Percentiles rank a stretch among this genome's conserved stretches.
Conservation (phyloP, 371 early-diverging fungal genomes). For the Rhizopus stolonifer region DNA sequence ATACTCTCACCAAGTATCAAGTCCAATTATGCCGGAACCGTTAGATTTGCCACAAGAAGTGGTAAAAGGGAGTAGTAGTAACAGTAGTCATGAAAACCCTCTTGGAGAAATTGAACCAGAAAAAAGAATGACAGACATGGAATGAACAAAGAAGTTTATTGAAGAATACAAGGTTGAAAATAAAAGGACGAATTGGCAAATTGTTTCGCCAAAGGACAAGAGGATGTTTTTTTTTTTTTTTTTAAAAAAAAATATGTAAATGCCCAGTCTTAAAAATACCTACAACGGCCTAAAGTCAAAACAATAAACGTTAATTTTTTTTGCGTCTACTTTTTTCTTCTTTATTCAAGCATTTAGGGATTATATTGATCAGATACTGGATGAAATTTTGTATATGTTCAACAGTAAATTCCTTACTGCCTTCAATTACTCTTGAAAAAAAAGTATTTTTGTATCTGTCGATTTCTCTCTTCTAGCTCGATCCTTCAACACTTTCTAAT, state of each 20-base stretch:
- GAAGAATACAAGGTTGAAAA: background rate
- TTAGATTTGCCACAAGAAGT: no score
- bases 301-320: background rate
- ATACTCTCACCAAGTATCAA: conserved; percentile 4
- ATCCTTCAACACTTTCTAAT: no score
- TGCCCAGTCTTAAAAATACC: background rate
- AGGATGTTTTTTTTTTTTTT: background rate
- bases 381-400: no score
- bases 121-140: conserved; percentile 2
- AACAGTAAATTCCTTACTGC: no score
- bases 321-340: background rate
- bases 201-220: background rate
- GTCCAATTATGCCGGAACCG: conserved; percentile 7
- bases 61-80: no score
- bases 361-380: background rate
- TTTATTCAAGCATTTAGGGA: background rate
- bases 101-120: conserved; percentile 1
- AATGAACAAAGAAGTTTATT: background rate
- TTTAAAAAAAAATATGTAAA: background rate
- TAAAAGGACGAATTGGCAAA: background rate
- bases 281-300: background rate
- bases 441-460: no score
- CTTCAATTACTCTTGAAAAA: no score
- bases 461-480: no score
- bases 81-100: conserved; percentile 6